Base-by-base conservation (phyloP, 495 filamentous ascomycete genomes). In the Xylaria telfairii region DNA sequence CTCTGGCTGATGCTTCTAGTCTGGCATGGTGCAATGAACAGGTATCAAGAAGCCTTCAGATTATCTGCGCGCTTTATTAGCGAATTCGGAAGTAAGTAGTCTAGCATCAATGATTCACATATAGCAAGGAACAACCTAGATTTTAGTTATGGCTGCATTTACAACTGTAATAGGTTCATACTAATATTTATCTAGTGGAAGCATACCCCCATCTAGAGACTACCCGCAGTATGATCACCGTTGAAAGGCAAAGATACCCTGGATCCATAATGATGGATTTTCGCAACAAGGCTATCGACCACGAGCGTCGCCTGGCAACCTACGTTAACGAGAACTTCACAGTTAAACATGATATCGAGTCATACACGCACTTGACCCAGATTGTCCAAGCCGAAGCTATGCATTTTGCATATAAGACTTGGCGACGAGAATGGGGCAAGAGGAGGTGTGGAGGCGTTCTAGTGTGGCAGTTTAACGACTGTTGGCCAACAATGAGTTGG, bases 381-480 rank as follows among this genome's bases (percentile, higher is more conserved):
- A 84, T 95, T 10, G 85, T 92, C 44, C 93, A 96, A 82, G 90
- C 92, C 12, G 93, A 96, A 71, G 90, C 92, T 6, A 84, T 96
- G 82, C 86, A 87, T 75, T 91, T 86, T 72, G 93, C 91, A 34
- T 95, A 94, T 79, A 88, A 89, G 67, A 85, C 87, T 24, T 96
- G 92, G 92, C 86, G 92, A 19, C 87, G 91, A 30, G 87, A 93
- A 78, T 95, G 92, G 89, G 79, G 82, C 1, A 77, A 77, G 71
- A 86, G 92, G 68, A 74, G 80, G 21, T 97, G 94, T 74, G 90
- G 91, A 56, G 94, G 94, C 17, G 92, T 91, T 17, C 81, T 97
- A n/a, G 89, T 96, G 1, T 97, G 94, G 94, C 94, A 97, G 77
- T 78, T 96, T 54, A 97, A 97, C 70, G 94, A 97, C 80, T 94